phyloP scores from a whole-genome alignment of 2,329 filamentous ascomycete genomes.

The Fusarium setosum region DNA sequence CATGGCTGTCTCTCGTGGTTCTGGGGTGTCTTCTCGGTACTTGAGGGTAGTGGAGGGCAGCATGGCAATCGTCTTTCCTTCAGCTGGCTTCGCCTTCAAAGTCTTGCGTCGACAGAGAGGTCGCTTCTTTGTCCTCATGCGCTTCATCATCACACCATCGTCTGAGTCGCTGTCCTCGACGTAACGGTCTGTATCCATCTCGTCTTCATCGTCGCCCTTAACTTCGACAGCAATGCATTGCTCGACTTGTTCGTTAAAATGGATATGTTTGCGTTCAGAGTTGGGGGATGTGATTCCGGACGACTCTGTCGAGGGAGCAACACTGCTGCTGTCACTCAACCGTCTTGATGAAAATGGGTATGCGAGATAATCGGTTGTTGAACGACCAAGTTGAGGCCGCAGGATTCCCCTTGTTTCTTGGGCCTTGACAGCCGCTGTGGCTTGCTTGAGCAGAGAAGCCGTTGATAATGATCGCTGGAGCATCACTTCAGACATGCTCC shows the following conservation, averaged over 20 bases:
- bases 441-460: conserved; percentile 90
- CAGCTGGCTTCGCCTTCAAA: conserved; percentile 59
- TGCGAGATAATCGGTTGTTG: conserved; percentile 75
- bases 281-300: conserved; percentile 75
- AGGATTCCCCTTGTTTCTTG: conserved; percentile 71
- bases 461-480: conserved; percentile 88
- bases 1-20: conserved; percentile 70
- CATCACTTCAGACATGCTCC: conserved; percentile 96
- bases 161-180: conserved; percentile 77
- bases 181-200: conserved; percentile 65
- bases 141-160: conserved; percentile 87
- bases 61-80: conserved; percentile 89
- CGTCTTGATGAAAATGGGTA: conserved; percentile 72
- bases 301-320: conserved; percentile 74
- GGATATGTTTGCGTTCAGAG: conserved; percentile 84
- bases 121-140: conserved; percentile 67
- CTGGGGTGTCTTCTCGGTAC: conserved; percentile 81
- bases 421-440: conserved; percentile 85
- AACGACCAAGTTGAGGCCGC: conserved; percentile 69
- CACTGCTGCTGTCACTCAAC: conserved; percentile 70
- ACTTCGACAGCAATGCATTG: conserved; percentile 95
- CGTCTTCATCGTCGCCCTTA: conserved; percentile 81
- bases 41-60: conserved; percentile 90
- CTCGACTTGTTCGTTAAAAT: conserved; percentile 95
- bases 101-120: conserved; percentile 54